phyloP scores from a whole-genome alignment of 495 filamentous ascomycete species.

The Lepraria neglecta region DNA sequence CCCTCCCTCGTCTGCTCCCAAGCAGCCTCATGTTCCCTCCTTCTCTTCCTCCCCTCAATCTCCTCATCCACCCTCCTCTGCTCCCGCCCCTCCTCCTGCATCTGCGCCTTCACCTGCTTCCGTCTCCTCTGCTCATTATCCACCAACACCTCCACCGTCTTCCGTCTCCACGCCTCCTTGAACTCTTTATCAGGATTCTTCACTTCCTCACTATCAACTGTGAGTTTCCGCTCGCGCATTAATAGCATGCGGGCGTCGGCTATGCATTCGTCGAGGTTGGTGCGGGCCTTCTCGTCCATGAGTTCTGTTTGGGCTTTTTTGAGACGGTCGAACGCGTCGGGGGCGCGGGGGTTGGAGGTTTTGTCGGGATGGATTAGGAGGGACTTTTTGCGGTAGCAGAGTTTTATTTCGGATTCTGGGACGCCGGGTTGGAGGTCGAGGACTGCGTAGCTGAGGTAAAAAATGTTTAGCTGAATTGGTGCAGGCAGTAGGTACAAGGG shows the following conservation, averaged over 20 bases:
- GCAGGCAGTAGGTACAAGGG: neutral
- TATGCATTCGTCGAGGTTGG: conserved; percentile 85
- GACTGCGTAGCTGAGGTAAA: conserved; percentile 66
- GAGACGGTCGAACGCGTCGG: conserved; percentile 93
- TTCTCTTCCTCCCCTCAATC: conserved; percentile 76
- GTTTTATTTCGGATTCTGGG: conserved; percentile 92
- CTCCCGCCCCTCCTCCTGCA: conserved; percentile 94
- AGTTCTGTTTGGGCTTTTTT: conserved; percentile 89
- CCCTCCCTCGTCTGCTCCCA: conserved; percentile 92
- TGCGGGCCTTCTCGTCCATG: conserved; percentile 87
- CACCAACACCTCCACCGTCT: conserved; percentile 85
- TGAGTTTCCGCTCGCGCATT: conserved; percentile 91
- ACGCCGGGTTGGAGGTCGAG: conserved; percentile 94
- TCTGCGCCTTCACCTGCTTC: conserved; percentile 82
- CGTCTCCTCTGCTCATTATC: conserved; percentile 83
- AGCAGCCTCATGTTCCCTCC: conserved; percentile 83
- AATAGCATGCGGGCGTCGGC: conserved; percentile 90
- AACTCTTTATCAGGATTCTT: conserved; percentile 66
- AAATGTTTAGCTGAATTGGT: neutral
- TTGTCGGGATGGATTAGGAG: conserved; percentile 98
- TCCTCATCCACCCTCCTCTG: conserved; percentile 85
- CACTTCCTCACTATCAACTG: conserved; percentile 76
- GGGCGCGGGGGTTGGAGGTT: conserved; percentile 82
- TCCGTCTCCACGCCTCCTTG: conserved; percentile 76
- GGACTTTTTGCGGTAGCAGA: conserved; percentile 88